These are phyloP conservation scores for Chaetomidium leptoderma DNA, from an alignment of 495 filamentous ascomycete genomes.

Conservation along the genomic window DNA sequence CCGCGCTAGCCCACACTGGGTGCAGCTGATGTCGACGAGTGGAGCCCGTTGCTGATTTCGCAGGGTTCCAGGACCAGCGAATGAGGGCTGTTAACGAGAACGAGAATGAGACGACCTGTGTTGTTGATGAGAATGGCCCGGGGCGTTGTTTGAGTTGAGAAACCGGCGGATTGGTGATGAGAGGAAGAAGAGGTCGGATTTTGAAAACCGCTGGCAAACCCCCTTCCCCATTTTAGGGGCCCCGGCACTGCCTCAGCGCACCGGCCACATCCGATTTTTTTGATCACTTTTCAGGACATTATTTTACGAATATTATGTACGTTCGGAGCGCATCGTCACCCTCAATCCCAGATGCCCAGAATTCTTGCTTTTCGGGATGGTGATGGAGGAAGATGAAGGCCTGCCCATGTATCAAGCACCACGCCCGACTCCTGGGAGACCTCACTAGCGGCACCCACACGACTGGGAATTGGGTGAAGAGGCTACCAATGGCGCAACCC, in stretches of 20 bases:
- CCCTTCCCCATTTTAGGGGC: neutral
- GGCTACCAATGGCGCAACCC: constrained; percentile 7
- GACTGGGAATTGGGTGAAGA: constrained; percentile 1
- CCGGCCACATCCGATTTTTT: too few relatives aligned
- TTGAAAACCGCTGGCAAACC: neutral
- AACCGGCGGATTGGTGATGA: neutral
- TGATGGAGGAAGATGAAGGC: too few relatives aligned
- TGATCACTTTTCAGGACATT: too few relatives aligned
- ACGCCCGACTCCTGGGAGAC: neutral
- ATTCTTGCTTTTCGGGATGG: too few relatives aligned
- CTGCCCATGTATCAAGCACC: neutral
- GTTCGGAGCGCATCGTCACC: too few relatives aligned
- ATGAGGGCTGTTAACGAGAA: neutral
- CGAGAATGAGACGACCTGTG: neutral
- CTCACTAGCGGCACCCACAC: neutral
- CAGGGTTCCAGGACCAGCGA: neutral
- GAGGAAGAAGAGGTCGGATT: neutral
- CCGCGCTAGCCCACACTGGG: constrained; percentile 15
- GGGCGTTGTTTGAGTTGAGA: neutral
- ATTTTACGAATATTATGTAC: too few relatives aligned
- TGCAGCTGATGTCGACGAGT: constrained; percentile 18
- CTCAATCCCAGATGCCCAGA: too few relatives aligned
- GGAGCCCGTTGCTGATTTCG: constrained; percentile 6
- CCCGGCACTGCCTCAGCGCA: too few relatives aligned
- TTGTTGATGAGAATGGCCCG: neutral